A percentile compares a stretch with the other conserved stretches of the same genome.
Conservation (phyloP, 768 basidiomycete species). For the Psilocybe azurescens region DNA sequence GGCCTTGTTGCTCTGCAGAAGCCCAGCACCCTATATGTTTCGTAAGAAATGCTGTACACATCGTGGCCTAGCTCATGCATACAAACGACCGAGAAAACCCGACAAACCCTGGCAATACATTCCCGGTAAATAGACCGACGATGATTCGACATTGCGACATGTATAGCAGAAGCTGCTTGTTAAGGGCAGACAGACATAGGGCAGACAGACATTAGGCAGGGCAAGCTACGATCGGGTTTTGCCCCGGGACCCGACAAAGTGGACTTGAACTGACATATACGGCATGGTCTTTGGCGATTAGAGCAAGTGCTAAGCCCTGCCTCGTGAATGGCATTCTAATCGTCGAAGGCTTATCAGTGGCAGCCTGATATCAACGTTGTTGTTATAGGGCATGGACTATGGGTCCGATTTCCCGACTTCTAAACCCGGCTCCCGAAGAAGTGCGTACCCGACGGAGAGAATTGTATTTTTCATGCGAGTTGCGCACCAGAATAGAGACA, state of each 20-base stretch:
- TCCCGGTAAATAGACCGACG: too few relatives aligned
- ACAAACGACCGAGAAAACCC: too few relatives aligned
- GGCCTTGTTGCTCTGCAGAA: too few relatives aligned
- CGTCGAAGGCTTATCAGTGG: neutral
- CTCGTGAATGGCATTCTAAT: neutral
- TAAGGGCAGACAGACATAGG: neutral
- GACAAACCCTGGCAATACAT: too few relatives aligned
- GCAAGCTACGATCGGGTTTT: too few relatives aligned
- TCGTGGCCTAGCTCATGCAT: too few relatives aligned
- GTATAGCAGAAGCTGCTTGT: neutral
- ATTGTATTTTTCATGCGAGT: neutral
- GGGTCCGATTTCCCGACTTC: neutral
- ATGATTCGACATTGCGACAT: too few relatives aligned
- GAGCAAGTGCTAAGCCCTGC: neutral
- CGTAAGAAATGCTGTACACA: too few relatives aligned
- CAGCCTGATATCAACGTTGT: neutral
- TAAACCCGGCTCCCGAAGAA: neutral
- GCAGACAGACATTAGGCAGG: too few relatives aligned
- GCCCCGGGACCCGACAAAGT: neutral
- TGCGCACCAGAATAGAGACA: neutral
- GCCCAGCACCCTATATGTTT: too few relatives aligned
- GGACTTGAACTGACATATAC: neutral
- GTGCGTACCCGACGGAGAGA: neutral
- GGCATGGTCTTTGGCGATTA: neutral
- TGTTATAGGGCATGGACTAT: neutral